A percentile compares a stretch with the other conserved stretches of the same genome.
phyloP scores from a whole-genome alignment of 352 stramenopile genomes.

The Peronospora tabacina region DNA sequence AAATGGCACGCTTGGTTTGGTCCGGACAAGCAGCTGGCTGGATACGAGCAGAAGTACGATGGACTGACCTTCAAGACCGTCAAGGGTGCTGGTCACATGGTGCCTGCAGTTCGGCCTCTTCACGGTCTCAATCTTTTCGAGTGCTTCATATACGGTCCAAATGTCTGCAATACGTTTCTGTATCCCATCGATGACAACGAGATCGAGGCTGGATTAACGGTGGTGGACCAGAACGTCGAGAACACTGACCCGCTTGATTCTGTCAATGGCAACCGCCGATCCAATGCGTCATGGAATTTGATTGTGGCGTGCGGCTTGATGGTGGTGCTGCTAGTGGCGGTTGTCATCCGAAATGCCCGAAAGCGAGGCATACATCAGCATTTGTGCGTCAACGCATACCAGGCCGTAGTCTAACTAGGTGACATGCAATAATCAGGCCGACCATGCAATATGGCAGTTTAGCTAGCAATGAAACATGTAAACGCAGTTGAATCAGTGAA shows the following conservation, averaged over 20 bases:
- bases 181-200: constrained; percentile 69
- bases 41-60: constrained; percentile 83
- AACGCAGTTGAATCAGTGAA: too few relatives aligned
- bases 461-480: too few relatives aligned
- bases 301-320: constrained; percentile 23
- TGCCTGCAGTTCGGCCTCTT: constrained; percentile 65
- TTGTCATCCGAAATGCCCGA: constrained; percentile 37
- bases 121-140: constrained; percentile 75
- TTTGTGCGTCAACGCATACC: constrained; percentile 32
- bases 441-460: too few relatives aligned
- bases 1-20: constrained; percentile 72
- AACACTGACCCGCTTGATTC: neutral
- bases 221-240: constrained; percentile 5
- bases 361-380: constrained; percentile 41
- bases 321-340: constrained; percentile 25
- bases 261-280: constrained; percentile 11
- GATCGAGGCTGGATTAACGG: constrained; percentile 33
- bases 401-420: constrained; percentile 20
- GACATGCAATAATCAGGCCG: neutral
- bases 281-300: constrained; percentile 7
- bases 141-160: constrained; percentile 69
- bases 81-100: constrained; percentile 89
- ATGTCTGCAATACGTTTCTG: constrained; percentile 40
- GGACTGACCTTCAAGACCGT: constrained; percentile 88
- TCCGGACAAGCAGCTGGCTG: constrained; percentile 74